Base-by-base conservation (phyloP, 2,329 filamentous ascomycete genomes). In the Xylaria sp. region DNA sequence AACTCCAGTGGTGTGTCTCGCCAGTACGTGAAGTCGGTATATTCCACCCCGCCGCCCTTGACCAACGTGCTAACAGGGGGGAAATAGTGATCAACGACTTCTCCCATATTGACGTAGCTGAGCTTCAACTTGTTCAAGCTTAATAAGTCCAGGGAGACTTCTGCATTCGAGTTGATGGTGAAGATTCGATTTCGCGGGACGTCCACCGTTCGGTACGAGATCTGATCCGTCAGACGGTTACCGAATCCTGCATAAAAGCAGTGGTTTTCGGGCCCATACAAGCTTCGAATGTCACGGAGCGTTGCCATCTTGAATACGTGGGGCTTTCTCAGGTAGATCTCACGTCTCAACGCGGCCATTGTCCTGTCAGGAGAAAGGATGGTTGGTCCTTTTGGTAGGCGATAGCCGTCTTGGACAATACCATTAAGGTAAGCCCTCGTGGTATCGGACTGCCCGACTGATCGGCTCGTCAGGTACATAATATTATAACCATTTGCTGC, bases 281-380 rank as follows among this genome's bases (percentile, higher is more conserved):
- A 86, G 67, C 91, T 93, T 78, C 94, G 90, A 74, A 99, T 98
- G 79, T 99, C 96, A 50, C 96, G 90, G 23, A 99, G 84, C 72
- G 96, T 99, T 1, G 96, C 94, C 97, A 99, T 99, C 82, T 99
- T 99, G 88, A 99, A 99, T 8, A 99, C 94, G 78, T 99, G 94
- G 0, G 96, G 97, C 80, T 99, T 98, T 63, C 96, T 90, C 31
- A 99, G 86, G 79, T 99, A 99, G 6, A 99, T 89, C 79, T 99
- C 96, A 57, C 96, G 90, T 66, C 96, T 88, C 37, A 99, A 82
- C 0, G 96, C 97, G 8, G 97, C 94, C 83, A 98, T 97, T 0
- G 94, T 98, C 64, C 96, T 88, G 80, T 99, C 96, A 0, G 96
- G 97, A 44, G 93, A 97, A 81, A 98, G 90, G 72, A 99, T 98